Base-by-base conservation (phyloP, 495 filamentous ascomycete genomes). In the Penicillium lagena region DNA sequence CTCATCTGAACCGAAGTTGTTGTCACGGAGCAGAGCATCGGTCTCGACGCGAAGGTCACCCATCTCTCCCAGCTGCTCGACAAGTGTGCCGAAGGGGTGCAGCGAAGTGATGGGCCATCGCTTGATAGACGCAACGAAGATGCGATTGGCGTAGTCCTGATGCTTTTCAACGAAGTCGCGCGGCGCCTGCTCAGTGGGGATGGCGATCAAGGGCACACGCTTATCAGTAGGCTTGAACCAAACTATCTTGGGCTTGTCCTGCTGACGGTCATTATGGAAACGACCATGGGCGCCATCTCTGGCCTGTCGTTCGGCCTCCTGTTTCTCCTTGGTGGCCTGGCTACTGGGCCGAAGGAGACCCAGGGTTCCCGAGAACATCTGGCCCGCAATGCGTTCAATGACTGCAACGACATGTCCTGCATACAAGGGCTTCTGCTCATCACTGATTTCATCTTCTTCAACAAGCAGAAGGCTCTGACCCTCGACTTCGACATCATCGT, bases 141-240 rank as follows among this genome's bases (percentile, higher is more conserved):
- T 98, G 51, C 90, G 85, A 63, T 94, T 95, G 37, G 90, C 86
- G 61, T 96, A 98, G 7, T 95, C 87, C 62, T 96, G 89, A 62
- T 98, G 93, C 63, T 91, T 95, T 75, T 98, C 93, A 35, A 98
- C 93, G 52, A 98, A 98, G 71, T 97, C 93, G 12, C 89, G 84
- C 3, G 93, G 93, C 9, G 93, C 93, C 64, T 98, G 93, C 65
- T 98, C 93, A 7, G 93, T 98, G 9, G 93, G 93, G 49, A 98
- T 98, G 33, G 93, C 93, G 63, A 98, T 97, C 51, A 98, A 70
- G 48, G 94, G 93, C 36, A 98, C 93, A 55, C 93, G 87, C 77
- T 98, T 98, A 66, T 98, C 93, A 1, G 93, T 98, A 43, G 93
- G 93, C 75, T 98, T 98, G 75, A 98, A 98, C 93, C 93, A 98